A percentile compares a stretch with the other conserved stretches of the same genome.
phyloP scores from a whole-genome alignment of 2,329 filamentous ascomycete genomes.

The Penicillium rolfsii region DNA sequence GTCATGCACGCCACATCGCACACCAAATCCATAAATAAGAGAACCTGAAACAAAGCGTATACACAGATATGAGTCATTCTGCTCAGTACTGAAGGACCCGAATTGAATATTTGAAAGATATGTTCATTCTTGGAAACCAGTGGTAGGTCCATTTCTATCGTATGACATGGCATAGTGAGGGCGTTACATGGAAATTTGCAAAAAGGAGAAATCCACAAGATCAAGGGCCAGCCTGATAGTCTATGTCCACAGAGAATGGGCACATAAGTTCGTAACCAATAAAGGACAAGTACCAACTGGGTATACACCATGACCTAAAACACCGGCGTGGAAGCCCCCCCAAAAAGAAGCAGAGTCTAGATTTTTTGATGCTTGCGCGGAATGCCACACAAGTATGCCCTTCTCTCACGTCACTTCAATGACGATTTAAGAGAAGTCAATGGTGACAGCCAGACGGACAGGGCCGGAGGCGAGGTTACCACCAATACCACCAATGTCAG shows the following conservation, averaged over 20 bases:
- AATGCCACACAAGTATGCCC: conserved; percentile 14
- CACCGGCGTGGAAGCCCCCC: background rate
- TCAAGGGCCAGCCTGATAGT: conserved; percentile 17
- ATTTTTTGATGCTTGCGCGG: conserved; percentile 2
- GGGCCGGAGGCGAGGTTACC: conserved; percentile 34
- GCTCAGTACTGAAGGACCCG: background rate
- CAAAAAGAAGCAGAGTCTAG: conserved; percentile 9
- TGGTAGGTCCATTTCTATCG: background rate
- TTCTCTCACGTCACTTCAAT: background rate
- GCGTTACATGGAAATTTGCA: background rate
- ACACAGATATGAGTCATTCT: background rate
- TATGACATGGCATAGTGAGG: background rate
- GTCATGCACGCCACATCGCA: conserved; percentile 13
- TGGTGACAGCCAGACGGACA: conserved; percentile 30
- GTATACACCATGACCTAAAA: conserved; percentile 12
- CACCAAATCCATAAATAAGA: background rate
- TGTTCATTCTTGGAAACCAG: conserved; percentile 8
- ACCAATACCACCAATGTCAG: conserved; percentile 38
- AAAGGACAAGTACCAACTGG: conserved; percentile 16
- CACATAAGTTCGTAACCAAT: background rate
- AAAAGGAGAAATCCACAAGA: background rate
- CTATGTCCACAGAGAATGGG: conserved; percentile 10
- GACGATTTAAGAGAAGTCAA: conserved; percentile 26
- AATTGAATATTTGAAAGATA: conserved; percentile 4
- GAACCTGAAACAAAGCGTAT: background rate